Evolutionary conservation across 2,329 filamentous ascomycete species (phyloP).

Genomic region (Venturia aucupariae): DNA sequence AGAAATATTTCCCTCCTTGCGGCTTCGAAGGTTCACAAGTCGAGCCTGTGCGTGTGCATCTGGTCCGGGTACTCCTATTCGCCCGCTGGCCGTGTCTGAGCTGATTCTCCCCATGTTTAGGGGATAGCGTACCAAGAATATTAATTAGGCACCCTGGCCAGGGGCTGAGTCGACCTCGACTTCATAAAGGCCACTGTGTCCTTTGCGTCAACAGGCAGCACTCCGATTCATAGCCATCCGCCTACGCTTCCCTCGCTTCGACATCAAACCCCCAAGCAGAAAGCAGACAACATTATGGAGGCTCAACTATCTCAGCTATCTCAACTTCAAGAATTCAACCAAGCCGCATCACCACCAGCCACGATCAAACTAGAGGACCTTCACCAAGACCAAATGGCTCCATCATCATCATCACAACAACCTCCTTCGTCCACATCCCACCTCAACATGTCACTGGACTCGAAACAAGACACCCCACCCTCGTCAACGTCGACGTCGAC

Average conservation of each 20-base stretch:
- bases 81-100: neutral
- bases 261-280: neutral
- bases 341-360: conserved; percentile 14
- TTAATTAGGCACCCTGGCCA: neutral
- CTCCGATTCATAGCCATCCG: neutral
- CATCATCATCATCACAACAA: conserved; percentile 20
- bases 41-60: neutral
- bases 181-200: conserved; percentile 3
- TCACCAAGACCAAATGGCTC: conserved; percentile 21
- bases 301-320: conserved; percentile 1
- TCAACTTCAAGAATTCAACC: conserved; percentile 7
- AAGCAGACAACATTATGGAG: conserved; percentile 5
- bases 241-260: neutral
- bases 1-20: neutral
- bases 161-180: neutral
- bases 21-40: neutral
- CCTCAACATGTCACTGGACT: conserved; percentile 17
- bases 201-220: neutral
- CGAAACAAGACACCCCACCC: conserved; percentile 18
- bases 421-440: conserved; percentile 10
- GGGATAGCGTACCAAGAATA: neutral
- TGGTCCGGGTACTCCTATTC: neutral
- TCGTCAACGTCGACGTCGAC: conserved; percentile 30
- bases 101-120: neutral
- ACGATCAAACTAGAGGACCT: conserved; percentile 36